phyloP scores from a whole-genome alignment of 1,139 yeast genomes.

The Insectozyma bohioensis region DNA sequence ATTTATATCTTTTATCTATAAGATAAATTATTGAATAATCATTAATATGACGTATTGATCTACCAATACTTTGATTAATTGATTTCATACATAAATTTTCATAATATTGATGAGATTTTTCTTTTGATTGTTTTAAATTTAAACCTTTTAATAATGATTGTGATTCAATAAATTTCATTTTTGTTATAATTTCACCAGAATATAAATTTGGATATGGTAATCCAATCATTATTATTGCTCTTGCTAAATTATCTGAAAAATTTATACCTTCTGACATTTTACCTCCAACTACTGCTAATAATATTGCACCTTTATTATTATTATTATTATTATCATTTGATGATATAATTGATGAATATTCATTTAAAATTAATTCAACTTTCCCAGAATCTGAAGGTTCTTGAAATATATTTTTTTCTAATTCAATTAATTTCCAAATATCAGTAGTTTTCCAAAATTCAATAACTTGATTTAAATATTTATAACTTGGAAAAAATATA shows the following conservation, averaged over 20 bases:
- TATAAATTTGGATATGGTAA: constrained; percentile 86
- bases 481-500: constrained; percentile 82
- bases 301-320: constrained; percentile 53
- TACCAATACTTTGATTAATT: constrained; percentile 89
- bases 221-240: constrained; percentile 88
- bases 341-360: constrained; percentile 44
- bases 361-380: constrained; percentile 46
- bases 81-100: constrained; percentile 92
- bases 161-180: constrained; percentile 61
- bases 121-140: constrained; percentile 37
- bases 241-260: constrained; percentile 80
- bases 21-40: constrained; percentile 80
- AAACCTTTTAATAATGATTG: constrained; percentile 41
- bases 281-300: constrained; percentile 91
- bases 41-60: constrained; percentile 81
- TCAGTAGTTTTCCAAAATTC: constrained; percentile 49
- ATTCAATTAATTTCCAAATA: constrained; percentile 31
- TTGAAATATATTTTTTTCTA: constrained; percentile 46
- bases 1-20: constrained; percentile 63
- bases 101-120: constrained; percentile 59
- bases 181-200: constrained; percentile 82
- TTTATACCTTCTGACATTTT: constrained; percentile 93
- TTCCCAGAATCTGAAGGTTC: constrained; percentile 52
- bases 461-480: constrained; percentile 55
- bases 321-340: constrained; percentile 10